Evolutionary conservation across 768 basidiomycete genomes (phyloP), one percentile per base, ranked within the genome.

Genomic region (Kwoniella sp.): DNA sequence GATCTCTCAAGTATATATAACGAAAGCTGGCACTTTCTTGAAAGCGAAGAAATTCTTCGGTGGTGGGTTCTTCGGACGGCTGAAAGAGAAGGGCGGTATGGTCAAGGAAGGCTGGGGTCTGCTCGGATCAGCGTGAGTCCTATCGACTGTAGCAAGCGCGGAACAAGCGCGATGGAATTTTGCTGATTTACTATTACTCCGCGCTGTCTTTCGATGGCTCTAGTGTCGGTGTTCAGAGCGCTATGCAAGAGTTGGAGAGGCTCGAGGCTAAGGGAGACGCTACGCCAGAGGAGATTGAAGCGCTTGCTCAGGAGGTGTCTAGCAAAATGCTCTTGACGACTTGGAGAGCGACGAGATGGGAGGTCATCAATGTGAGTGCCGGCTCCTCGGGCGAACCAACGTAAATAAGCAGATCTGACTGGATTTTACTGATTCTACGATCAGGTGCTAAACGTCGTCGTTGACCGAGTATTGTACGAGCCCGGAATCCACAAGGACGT

Each of bases 21-120:
- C 89, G 85, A 99, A 98, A 81, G 90, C 91, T 4, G 87, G 90
- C 17, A 90, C 90, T 26, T 93, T 88, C 82, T 83, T 98, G 83
- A 96, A 96, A 82, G 90, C 90, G 17, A 88, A 87, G 81, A 93
- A 89, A 79, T 93, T 94, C 80, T 83, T 96, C 73, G 94, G 93
- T 59, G 89, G 89, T 7, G 94, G 93, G 20, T 95, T 96, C 83
- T 93, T 91, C 83, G 91, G 93, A 31, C 86, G 90, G 34, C 80
- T 99, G 74, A 98, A 95, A 82, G 96, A 99, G 82, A 94, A 93
- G 81, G 93, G 92, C 4, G 81, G 90, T 0, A 84, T 94, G 58
- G 90, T 93, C 28, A 98, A 98, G 81, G 96, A 99, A 71, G 91
- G 93, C 0, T 98, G 92, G 90, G 93, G 93, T 17, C 90, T 98